Base-by-base conservation (phyloP, 306 rosid genomes). In the Mucuna pruriens region DNA sequence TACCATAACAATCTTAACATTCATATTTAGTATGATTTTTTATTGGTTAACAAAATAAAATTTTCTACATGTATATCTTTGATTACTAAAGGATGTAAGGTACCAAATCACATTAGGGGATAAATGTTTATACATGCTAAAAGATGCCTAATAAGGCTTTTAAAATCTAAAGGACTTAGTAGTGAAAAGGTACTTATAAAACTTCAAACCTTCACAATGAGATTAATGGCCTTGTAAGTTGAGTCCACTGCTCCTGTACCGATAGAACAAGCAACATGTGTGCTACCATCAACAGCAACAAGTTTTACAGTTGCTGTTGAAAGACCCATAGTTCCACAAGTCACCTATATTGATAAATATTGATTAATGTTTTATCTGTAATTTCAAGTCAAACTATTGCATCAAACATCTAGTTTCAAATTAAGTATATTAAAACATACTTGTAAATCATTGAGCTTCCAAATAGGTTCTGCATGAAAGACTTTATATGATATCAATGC, bases 241-340 rank as follows among this genome's bases (percentile, higher is more conserved):
- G 98, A 88, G 86, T 94, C 98, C 72, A 94, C 92, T 3, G 97
- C 94, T 19, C 97, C 98, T 1, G 91, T 88, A 54, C 97, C 98
- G n/a, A 86, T 82, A 12, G 97, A 85, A 85, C 95, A 90, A 72
- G 94, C 90, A 71, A 94, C 81, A 65, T 89, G 87, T 45, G 86
- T 85, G 44, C 10, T 77, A 68, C 94, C 94, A 80, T 87, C 82
- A 33, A 68, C 52, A 78, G 45, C 75, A 70, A 84, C 48, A 42
- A 94, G 91, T 86, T 91, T 94, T 33, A 94, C 86, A 0, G 97
- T 92, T n/a, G 95, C 82, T 0, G 98, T 94, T 22, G 97, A 84
- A 75, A 89, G 91, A 70, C 88, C 93, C 54, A 87, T 84, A 61
- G 95, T 89, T 76, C 97, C 97, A 81, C 94, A 92, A 58, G 94